phyloP scores from a whole-genome alignment of 306 rosid genomes.

The Malus fusca region DNA sequence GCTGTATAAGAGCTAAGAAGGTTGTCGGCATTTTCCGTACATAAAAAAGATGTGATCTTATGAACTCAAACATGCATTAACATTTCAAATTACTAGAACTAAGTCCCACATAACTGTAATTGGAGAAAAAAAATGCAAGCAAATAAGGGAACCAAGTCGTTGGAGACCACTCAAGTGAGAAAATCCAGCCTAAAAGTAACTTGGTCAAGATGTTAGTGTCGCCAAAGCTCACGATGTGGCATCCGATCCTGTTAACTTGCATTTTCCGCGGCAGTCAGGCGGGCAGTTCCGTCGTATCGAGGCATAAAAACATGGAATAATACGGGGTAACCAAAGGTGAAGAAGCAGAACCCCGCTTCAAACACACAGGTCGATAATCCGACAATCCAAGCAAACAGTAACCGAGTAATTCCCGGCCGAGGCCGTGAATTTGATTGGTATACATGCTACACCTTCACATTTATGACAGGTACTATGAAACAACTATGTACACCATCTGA shows the following conservation, averaged over 20 bases:
- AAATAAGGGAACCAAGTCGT: background rate
- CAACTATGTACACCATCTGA: slow-evolving; percentile 37
- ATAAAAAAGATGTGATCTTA: no score
- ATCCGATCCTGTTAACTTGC: background rate
- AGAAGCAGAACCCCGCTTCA: background rate
- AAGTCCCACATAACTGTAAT: background rate
- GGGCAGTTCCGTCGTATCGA: background rate
- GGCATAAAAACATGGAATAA: background rate
- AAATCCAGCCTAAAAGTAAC: background rate
- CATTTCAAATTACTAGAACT: background rate
- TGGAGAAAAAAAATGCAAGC: background rate
- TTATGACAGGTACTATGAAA: slow-evolving; percentile 8
- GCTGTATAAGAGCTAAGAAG: no score
- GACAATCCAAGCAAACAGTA: background rate
- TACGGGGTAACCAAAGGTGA: background rate
- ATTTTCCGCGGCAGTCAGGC: background rate
- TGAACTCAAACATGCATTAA: background rate
- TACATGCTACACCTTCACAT: background rate
- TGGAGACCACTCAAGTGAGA: background rate
- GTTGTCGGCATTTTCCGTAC: no score
- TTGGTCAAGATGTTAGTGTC: no score
- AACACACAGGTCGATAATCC: background rate
- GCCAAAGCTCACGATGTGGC: background rate
- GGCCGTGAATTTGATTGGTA: background rate
- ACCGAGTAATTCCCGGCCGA: background rate